These are phyloP conservation scores for Picea sitchensis DNA, from an alignment of 75 land plant genomes.

Conservation along the genomic window DNA sequence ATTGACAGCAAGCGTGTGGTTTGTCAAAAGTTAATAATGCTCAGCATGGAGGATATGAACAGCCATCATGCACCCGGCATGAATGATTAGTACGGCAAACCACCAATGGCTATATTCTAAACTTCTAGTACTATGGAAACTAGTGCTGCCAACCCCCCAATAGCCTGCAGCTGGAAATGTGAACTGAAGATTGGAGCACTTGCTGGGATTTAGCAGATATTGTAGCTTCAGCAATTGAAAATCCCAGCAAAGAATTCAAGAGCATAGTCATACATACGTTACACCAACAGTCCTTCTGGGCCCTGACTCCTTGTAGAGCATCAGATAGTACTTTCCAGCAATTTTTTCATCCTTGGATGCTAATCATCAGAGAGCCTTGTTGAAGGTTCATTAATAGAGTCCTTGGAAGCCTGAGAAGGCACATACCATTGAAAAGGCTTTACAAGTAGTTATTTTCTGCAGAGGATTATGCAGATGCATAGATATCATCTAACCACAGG, in stretches of 20 bases:
- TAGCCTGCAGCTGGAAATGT: no score
- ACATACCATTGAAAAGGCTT: not conserved
- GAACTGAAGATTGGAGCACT: no score
- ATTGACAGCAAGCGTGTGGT: not conserved
- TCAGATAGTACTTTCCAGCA: slow-evolving; percentile 3
- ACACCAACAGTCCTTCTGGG: not conserved
- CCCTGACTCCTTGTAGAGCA: not conserved
- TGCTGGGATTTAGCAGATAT: no score
- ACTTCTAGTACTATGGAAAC: no score
- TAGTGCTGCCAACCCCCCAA: no score
- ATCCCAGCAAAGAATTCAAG: no score
- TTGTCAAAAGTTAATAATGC: not conserved
- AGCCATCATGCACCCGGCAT: not conserved
- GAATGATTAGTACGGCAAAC: not conserved
- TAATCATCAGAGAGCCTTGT: not conserved
- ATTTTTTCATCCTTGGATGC: not conserved
- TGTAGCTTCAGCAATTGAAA: no score
- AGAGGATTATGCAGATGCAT: not conserved
- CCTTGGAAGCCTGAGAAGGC: not conserved
- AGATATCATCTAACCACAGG: not conserved
- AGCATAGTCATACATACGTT: no score
- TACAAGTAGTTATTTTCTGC: not conserved
- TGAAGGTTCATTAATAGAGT: not conserved
- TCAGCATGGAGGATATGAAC: not conserved
- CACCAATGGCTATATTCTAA: not conserved